Evolutionary conservation across 2,329 filamentous ascomycete genomes (phyloP).

Genomic region (Fusarium dlaminii): DNA sequence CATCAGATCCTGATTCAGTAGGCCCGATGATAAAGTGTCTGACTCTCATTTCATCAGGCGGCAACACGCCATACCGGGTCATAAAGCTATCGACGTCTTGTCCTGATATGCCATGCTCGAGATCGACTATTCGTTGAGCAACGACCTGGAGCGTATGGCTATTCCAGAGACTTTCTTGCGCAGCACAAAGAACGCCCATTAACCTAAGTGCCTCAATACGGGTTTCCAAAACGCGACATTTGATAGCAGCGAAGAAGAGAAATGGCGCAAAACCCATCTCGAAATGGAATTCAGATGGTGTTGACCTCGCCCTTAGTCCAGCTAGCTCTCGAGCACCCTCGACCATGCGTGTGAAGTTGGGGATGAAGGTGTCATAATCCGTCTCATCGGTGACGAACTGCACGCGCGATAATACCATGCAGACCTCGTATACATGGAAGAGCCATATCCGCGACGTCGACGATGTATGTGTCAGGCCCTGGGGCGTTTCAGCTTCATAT

Average conservation of each 20-base stretch:
- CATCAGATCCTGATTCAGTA: background rate
- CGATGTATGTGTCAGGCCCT: background rate
- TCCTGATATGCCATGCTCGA: conserved; percentile 6
- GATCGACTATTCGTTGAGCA: conserved; percentile 13
- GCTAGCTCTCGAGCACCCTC: background rate
- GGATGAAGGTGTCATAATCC: conserved; percentile 2
- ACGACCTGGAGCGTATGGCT: conserved; percentile 5
- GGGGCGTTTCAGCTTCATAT: background rate
- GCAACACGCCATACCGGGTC: background rate
- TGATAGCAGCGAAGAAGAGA: conserved; percentile 10
- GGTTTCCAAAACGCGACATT: conserved; percentile 14
- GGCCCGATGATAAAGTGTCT: conserved; percentile 13
- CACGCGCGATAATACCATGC: background rate
- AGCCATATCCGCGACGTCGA: conserved; percentile 4
- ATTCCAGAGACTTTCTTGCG: conserved; percentile 24
- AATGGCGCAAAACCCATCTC: conserved; percentile 17
- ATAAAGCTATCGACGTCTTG: background rate
- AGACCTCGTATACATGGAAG: conserved; percentile 10
- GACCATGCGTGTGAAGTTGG: conserved; percentile 9
- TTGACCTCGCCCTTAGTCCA: background rate
- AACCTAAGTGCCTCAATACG: background rate
- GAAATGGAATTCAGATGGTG: background rate
- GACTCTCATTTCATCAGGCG: conserved; percentile 6
- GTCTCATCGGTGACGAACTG: background rate
- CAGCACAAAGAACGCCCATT: conserved; percentile 11